A percentile compares a stretch with the other conserved stretches of the same genome.
Evolutionary conservation across 2,329 filamentous ascomycete genomes (phyloP).

Genomic region (Diatrype stigma): DNA sequence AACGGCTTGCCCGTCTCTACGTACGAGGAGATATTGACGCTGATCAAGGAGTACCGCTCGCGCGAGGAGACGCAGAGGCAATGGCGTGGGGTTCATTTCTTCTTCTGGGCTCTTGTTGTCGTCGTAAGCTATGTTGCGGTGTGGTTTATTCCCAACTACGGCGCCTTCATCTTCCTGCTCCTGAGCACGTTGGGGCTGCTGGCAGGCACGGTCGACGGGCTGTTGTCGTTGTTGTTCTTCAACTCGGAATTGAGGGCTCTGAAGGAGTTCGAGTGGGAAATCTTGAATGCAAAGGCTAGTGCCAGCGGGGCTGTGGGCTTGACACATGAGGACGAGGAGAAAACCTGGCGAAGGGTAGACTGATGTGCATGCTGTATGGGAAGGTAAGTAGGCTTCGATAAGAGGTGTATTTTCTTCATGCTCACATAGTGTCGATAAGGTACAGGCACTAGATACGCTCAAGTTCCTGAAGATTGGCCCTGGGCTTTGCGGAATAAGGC

Average conservation of each 20-base stretch:
- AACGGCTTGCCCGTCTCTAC: slow-evolving; percentile 41
- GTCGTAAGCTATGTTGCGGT: slow-evolving; percentile 74
- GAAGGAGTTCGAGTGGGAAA: slow-evolving; percentile 92
- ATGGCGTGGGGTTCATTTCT: slow-evolving; percentile 71
- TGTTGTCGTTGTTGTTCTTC: slow-evolving; percentile 85
- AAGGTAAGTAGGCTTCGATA: no score
- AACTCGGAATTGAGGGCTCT: slow-evolving; percentile 77
- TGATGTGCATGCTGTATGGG: no score
- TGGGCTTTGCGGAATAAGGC: no score
- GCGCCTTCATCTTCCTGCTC: slow-evolving; percentile 75
- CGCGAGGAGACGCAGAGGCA: slow-evolving; percentile 71
- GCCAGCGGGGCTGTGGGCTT: slow-evolving; percentile 27
- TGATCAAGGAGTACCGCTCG: slow-evolving; percentile 62
- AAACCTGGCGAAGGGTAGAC: slow-evolving; percentile 8
- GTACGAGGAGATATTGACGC: slow-evolving; percentile 70
- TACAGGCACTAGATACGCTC: no score
- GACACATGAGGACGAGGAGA: slow-evolving; percentile 15
- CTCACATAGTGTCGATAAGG: no score
- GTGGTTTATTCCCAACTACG: slow-evolving; percentile 79
- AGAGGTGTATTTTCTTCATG: no score
- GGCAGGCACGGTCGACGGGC: slow-evolving; percentile 74
- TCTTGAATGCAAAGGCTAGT: slow-evolving; percentile 60
- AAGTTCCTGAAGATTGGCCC: no score
- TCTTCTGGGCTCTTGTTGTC: slow-evolving; percentile 60
- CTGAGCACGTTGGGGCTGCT: slow-evolving; percentile 73